Conservation (phyloP, 495 filamentous ascomycete species). For the Oleoguttula mirabilis region DNA sequence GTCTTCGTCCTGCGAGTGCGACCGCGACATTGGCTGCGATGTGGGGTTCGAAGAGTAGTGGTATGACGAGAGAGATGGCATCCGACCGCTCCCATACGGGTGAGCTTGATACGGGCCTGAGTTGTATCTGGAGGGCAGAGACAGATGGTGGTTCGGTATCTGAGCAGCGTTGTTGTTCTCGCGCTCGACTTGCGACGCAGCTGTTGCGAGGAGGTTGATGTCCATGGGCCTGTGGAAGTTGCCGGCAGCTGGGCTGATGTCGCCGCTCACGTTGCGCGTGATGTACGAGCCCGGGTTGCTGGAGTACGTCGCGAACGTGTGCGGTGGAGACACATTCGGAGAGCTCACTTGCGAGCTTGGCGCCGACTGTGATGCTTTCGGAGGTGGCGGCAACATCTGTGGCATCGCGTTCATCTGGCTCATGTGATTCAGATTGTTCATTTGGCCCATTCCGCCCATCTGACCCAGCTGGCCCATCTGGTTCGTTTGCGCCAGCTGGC, state of each 20-base stretch:
- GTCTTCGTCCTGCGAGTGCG: constrained; percentile 81
- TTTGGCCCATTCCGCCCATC: constrained; percentile 3
- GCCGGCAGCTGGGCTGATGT: constrained; percentile 31
- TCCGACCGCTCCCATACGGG: constrained; percentile 27
- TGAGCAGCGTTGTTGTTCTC: constrained; percentile 46
- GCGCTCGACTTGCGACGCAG: constrained; percentile 77
- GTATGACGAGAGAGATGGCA: constrained; percentile 73
- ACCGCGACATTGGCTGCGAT: constrained; percentile 72
- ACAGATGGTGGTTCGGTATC: constrained; percentile 40
- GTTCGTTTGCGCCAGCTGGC: constrained; percentile 10
- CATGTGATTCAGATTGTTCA: constrained; percentile 2
- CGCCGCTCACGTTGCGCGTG: constrained; percentile 36
- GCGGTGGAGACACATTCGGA: constrained; percentile 90
- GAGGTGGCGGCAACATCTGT: constrained; percentile 68
- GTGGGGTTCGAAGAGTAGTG: constrained; percentile 39
- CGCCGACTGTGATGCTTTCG: constrained; percentile 71
- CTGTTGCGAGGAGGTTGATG: constrained; percentile 81
- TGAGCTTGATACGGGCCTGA: constrained; percentile 34
- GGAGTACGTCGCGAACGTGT: constrained; percentile 69
- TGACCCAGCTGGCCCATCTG: constrained; percentile 22
- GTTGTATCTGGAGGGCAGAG: constrained; percentile 44
- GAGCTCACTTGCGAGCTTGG: constrained; percentile 80
- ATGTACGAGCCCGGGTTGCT: constrained; percentile 56
- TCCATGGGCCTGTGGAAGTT: constrained; percentile 49
- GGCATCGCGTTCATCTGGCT: constrained; percentile 34